Evolutionary conservation across 2,329 filamentous ascomycete species (phyloP).

Genomic region (Xylariaceae sp.): DNA sequence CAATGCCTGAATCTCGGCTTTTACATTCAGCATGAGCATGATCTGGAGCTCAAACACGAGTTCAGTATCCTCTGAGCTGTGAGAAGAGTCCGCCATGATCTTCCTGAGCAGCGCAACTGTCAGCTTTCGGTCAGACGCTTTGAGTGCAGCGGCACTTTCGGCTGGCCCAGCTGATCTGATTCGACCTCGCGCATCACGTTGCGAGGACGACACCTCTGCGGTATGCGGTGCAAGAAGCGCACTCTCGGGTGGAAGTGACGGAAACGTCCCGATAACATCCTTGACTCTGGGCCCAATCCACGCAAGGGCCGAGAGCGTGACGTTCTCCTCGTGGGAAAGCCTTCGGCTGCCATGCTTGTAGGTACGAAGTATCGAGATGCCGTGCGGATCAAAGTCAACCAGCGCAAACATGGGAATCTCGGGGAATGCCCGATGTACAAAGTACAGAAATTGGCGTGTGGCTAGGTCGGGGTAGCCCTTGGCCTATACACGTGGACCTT

Average conservation of each 20-base stretch:
- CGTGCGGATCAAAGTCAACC: conserved; percentile 71
- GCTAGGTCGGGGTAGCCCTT: conserved; percentile 77
- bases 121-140: conserved; percentile 47
- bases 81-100: conserved; percentile 21
- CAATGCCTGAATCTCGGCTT: conserved; percentile 70
- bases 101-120: conserved; percentile 46
- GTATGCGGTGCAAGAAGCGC: no score
- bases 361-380: conserved; percentile 63
- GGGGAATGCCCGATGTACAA: conserved; percentile 39
- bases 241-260: no score
- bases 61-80: conserved; percentile 26
- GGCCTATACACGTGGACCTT: no score
- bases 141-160: conserved; percentile 32
- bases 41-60: conserved; percentile 54
- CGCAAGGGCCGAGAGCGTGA: conserved; percentile 41
- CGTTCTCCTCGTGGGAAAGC: conserved; percentile 50
- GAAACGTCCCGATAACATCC: no score
- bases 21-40: conserved; percentile 67
- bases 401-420: conserved; percentile 53
- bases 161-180: no score
- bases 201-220: no score
- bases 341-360: conserved; percentile 64
- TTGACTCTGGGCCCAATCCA: conserved; percentile 57
- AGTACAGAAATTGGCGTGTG: conserved; percentile 57
- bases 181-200: no score